These are phyloP conservation scores for Pleurotus cornucopiae DNA, from an alignment of 768 basidiomycete genomes.

Conservation along the genomic window DNA sequence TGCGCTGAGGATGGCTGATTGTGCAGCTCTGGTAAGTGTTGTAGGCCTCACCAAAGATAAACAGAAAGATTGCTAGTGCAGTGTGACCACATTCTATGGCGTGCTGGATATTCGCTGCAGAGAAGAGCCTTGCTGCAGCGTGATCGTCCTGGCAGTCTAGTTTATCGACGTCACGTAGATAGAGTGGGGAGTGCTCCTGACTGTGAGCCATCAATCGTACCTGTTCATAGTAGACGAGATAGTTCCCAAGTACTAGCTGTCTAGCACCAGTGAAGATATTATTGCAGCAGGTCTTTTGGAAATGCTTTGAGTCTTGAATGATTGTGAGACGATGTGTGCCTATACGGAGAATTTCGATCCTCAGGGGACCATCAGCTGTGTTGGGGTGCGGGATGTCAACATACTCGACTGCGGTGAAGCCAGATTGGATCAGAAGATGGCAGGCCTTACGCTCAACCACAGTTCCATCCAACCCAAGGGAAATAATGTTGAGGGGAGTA, in stretches of 20 bases:
- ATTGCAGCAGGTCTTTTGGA: conserved; percentile 28
- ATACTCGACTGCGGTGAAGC: neutral
- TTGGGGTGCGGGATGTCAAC: neutral
- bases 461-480: conserved; percentile 9
- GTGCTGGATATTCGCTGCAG: conserved; percentile 19
- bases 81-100: conserved; percentile 11
- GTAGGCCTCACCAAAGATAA: conserved; percentile 23
- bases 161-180: conserved; percentile 25
- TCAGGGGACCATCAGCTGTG: neutral
- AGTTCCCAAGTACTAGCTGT: conserved; percentile 19
- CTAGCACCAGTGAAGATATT: conserved; percentile 29
- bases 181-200: conserved; percentile 17
- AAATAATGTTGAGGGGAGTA: neutral
- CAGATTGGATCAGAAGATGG: neutral
- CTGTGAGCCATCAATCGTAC: conserved; percentile 15
- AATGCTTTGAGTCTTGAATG: conserved; percentile 33
- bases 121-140: conserved; percentile 29
- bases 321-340: conserved; percentile 14
- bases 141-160: conserved; percentile 32
- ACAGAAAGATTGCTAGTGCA: conserved; percentile 22
- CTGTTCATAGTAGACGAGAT: conserved; percentile 13
- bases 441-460: neutral
- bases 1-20: conserved; percentile 14
- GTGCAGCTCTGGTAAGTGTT: conserved; percentile 24
- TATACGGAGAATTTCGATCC: neutral